Evolutionary conservation across 192 early-diverging fungal species (phyloP).

Genomic region (Dispira simplex): DNA sequence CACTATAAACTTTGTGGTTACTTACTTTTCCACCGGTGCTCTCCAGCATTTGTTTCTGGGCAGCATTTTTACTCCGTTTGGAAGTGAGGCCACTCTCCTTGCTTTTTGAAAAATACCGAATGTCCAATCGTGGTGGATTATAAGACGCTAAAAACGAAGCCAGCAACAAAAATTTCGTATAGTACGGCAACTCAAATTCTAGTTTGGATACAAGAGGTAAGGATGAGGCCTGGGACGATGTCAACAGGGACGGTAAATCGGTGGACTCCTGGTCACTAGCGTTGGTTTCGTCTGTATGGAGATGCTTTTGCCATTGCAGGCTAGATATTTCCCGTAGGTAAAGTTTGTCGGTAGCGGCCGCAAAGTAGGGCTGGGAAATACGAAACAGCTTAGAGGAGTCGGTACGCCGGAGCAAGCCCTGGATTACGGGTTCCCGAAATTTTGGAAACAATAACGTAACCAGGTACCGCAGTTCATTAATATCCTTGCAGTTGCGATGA

Average conservation of each 20-base stretch:
- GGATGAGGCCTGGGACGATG: background rate
- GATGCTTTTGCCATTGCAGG: conserved; percentile 45
- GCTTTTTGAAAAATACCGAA: conserved; percentile 65
- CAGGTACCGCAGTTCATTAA: conserved; percentile 78
- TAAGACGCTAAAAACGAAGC: conserved; percentile 86
- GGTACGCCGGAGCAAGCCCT: conserved; percentile 40
- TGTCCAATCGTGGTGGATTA: conserved; percentile 76
- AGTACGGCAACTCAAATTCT: conserved; percentile 66
- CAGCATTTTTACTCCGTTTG: conserved; percentile 24
- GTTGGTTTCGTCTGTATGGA: background rate
- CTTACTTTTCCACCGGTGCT: conserved; percentile 27
- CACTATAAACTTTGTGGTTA: background rate
- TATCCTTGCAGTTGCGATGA: conserved; percentile 56
- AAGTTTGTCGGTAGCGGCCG: conserved; percentile 65
- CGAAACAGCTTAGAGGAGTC: conserved; percentile 64
- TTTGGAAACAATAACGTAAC: conserved; percentile 68
- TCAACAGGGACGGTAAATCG: background rate
- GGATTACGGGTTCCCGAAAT: conserved; percentile 72
- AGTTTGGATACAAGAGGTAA: conserved; percentile 13
- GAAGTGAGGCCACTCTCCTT: conserved; percentile 19
- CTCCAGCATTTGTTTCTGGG: conserved; percentile 27
- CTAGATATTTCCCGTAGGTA: conserved; percentile 88
- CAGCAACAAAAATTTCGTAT: conserved; percentile 79
- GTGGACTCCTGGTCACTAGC: background rate
- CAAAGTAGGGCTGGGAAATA: conserved; percentile 62